phyloP scores from a whole-genome alignment of 805 yeast genomes.

The Candida methanosorbosa region DNA sequence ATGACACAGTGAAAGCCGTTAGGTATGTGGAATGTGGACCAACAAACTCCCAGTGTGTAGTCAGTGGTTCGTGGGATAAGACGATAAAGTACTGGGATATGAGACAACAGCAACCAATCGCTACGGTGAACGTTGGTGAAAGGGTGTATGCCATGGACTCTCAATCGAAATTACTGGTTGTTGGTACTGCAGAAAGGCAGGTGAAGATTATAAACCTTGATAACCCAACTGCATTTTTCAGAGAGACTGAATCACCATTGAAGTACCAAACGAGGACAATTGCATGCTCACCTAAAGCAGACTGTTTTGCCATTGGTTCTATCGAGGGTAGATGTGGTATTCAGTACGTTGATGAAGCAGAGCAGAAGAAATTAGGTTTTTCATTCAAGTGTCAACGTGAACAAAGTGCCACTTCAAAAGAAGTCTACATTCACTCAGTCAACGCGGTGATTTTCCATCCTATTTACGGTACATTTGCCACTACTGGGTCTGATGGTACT shows the following conservation, averaged over 20 bases:
- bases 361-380: conserved; percentile 65
- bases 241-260: conserved; percentile 64
- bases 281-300: conserved; percentile 82
- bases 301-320: conserved; percentile 88
- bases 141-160: conserved; percentile 87
- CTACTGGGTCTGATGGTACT: conserved; percentile 93
- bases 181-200: conserved; percentile 91
- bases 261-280: conserved; percentile 84
- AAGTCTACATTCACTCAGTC: conserved; percentile 67
- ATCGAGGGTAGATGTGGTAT: conserved; percentile 95
- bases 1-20: conserved; percentile 67
- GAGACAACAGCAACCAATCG: conserved; percentile 73
- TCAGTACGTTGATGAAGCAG: conserved; percentile 80
- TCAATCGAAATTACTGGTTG: conserved; percentile 72
- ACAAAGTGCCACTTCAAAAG: conserved; percentile 42
- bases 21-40: conserved; percentile 80
- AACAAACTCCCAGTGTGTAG: conserved; percentile 73
- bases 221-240: conserved; percentile 76
- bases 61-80: conserved; percentile 95
- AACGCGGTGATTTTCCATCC: conserved; percentile 86
- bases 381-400: conserved; percentile 94
- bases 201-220: conserved; percentile 69
- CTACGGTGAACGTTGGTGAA: conserved; percentile 80
- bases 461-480: conserved; percentile 78
- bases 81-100: conserved; percentile 93